phyloP scores from a whole-genome alignment of 208 protist genomes.

The Novymonas esmeraldas region DNA sequence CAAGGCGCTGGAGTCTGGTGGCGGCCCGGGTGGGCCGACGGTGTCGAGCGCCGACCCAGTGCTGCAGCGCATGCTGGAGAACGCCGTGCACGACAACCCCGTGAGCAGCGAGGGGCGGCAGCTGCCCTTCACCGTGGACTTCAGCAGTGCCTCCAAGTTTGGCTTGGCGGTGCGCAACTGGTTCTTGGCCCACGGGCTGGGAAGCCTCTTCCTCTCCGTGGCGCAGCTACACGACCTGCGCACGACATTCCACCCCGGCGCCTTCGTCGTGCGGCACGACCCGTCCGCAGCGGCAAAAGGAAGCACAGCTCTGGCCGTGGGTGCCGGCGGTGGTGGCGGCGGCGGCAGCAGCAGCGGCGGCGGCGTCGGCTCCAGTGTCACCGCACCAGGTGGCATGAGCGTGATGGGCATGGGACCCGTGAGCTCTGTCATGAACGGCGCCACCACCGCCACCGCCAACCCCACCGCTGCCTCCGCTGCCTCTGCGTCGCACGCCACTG shows the following conservation, averaged over 20 bases:
- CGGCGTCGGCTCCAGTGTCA: too few species aligned
- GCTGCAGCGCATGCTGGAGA: constrained; percentile 68
- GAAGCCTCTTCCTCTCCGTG: constrained; percentile 70
- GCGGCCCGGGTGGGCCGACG: constrained; percentile 1
- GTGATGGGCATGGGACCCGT: too few species aligned
- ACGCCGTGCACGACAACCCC: constrained; percentile 61
- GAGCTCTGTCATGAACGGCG: not conserved
- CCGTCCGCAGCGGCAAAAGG: not conserved
- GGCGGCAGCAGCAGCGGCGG: not conserved
- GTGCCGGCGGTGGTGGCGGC: not conserved
- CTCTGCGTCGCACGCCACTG: constrained; percentile 16
- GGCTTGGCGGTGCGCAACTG: constrained; percentile 81
- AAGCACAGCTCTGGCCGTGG: not conserved
- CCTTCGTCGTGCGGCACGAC: constrained; percentile 24
- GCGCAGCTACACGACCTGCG: constrained; percentile 60
- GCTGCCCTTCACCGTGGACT: constrained; percentile 73
- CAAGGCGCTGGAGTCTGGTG: constrained; percentile 4
- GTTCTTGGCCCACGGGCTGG: constrained; percentile 81
- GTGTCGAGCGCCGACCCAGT: constrained; percentile 40
- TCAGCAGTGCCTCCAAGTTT: constrained; percentile 87
- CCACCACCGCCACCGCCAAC: too few species aligned
- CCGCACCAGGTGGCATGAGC: too few species aligned
- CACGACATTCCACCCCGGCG: constrained; percentile 23
- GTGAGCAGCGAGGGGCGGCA: constrained; percentile 22
- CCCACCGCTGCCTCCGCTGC: not conserved